Base-by-base conservation (phyloP, 768 basidiomycete genomes). In the Lactarius sanguifluus region DNA sequence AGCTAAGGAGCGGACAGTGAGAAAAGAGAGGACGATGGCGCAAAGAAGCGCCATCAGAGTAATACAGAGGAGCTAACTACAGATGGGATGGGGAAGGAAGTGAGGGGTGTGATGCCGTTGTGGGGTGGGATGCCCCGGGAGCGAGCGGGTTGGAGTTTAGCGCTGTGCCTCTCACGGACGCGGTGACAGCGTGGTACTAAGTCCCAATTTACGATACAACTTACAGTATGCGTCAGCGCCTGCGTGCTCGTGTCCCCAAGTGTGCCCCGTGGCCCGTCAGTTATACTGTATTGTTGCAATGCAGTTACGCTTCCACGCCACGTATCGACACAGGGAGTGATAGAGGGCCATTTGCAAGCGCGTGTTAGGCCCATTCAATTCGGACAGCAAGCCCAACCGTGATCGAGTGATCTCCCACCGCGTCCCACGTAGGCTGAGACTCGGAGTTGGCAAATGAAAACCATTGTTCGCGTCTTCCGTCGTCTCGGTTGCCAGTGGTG, bases 171-270 rank as follows among this genome's bases (percentile, higher is more conserved):
- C 71, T 25, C 60, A 75, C 63, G 15, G 13, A 40, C 15, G 5
- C 32, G 38, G 38, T 40, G 61, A 65, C 71, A 71, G 77, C 41
- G 41, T 2, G 76, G 69, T n/a, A 77, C 56, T 15, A 75, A 38
- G 64, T 73, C 73, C 32, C 7, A 38, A 23, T 28, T 30, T 9
- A 32, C n/a, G 10, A 32, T 45, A 15, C 3, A 3, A 28, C n/a
- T n/a, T 18, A 5, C 9, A n/a, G 18, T 47, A n/a, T 18, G n/a
- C 41, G 18, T 45, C 10, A 13, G 47, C 5, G 47, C 47, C 18
- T 50, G 23, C 23, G 23, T 13, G 12, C 5, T 50, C 47, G 23
- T 1, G 18, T 50, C n/a, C 18, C 12, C 12, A 12, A 12, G 10
- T 4, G 23, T 1, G 8, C 23, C 10, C 18, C 12, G 23, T 12